Conservation (phyloP, 768 basidiomycete species). For the Suillus cothurnatus region DNA sequence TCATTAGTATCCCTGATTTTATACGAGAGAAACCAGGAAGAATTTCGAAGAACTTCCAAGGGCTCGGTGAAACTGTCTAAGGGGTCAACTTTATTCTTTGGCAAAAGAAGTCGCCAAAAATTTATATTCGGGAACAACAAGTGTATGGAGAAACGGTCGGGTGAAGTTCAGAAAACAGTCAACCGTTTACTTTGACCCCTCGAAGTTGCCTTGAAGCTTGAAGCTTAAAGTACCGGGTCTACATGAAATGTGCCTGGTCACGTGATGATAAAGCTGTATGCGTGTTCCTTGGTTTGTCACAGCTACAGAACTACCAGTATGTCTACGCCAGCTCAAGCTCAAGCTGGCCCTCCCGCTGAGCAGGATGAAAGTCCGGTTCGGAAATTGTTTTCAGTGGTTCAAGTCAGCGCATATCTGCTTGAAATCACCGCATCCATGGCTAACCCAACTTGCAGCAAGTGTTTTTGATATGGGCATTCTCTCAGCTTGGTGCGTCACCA, state of each 20-base stretch:
- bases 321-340: constrained; percentile 29
- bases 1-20: not conserved
- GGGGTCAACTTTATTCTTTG: no score
- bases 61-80: no score
- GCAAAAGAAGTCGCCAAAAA: no score
- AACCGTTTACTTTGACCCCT: no score
- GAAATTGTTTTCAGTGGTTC: constrained; percentile 40
- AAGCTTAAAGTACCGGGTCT: no score
- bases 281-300: constrained; percentile 6
- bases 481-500: constrained; percentile 57
- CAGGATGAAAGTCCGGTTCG: constrained; percentile 39
- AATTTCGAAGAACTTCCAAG: no score
- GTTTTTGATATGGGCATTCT: constrained; percentile 63
- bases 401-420: constrained; percentile 36
- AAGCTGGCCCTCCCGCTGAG: constrained; percentile 21
- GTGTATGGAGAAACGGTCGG: no score
- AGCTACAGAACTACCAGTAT: constrained; percentile 16
- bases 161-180: no score
- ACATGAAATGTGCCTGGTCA: not conserved
- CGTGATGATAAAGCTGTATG: not conserved
- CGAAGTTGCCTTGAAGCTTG: no score
- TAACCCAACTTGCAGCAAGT: constrained; percentile 54
- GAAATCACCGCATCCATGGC: constrained; percentile 3
- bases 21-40: not conserved
- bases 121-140: no score